Evolutionary conservation across 306 rosid species (phyloP).

Genomic region (Sphenostylis stenocarpa): DNA sequence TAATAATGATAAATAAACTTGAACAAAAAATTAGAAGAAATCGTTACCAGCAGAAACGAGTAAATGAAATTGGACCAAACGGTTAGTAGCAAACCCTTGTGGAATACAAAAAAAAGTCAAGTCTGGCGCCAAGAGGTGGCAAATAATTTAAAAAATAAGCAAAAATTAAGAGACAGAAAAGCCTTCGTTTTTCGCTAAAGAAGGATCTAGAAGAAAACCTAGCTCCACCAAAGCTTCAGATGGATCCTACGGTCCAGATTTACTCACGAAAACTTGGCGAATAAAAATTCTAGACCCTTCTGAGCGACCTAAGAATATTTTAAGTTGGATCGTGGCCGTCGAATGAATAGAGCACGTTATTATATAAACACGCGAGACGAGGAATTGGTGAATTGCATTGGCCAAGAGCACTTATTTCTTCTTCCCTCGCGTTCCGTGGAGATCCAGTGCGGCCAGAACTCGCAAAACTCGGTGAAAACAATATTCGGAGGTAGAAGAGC

Average conservation of each 20-base stretch:
- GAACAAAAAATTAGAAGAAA: too few species aligned
- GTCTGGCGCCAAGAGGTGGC: background rate
- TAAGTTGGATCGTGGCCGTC: background rate
- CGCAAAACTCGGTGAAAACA: background rate
- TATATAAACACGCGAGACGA: background rate
- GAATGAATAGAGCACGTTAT: background rate
- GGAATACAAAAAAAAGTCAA: background rate
- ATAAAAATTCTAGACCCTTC: background rate
- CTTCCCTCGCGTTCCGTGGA: background rate
- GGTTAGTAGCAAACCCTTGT: background rate
- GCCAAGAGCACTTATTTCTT: background rate
- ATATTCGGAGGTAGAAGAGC: background rate
- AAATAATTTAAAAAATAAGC: background rate
- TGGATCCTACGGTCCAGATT: background rate
- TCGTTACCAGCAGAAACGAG: background rate
- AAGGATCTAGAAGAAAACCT: background rate
- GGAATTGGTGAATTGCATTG: background rate
- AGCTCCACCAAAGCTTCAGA: background rate
- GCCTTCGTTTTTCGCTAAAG: background rate
- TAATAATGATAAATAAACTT: too few species aligned
- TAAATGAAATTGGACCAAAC: background rate
- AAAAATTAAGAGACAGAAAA: background rate
- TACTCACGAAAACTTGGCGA: background rate
- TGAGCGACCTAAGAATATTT: background rate
- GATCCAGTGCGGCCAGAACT: background rate